Evolutionary conservation across 2,329 filamentous ascomycete species (phyloP), one percentile per base, ranked within the genome.

Genomic region (Piedraia hortae): DNA sequence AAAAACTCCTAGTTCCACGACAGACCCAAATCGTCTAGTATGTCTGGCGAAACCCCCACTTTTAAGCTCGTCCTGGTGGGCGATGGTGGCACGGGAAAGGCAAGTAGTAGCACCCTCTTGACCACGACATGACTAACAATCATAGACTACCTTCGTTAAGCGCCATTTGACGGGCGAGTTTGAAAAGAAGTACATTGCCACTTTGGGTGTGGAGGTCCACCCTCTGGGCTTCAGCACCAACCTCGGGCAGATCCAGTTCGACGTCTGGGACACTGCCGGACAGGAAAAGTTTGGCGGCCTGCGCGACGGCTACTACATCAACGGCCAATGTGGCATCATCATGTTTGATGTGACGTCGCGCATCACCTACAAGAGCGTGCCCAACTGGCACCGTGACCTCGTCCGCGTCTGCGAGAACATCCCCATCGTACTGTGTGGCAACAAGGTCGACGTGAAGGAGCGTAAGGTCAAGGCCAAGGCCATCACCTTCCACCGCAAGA

Each of bases 401-500:
- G 80, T 91, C 55, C 85, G 82, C 54, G 82, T 97, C 45, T 93
- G 82, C 60, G 82, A 97, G 65, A 89, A 85, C 61, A 85, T 97
- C 44, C 82, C 82, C 39, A 93, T 97, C 44, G 85, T 93, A 42
- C 73, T 97, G 34, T 78, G 69, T 52, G 82, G 82, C 46, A 97
- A 97, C 74, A 97, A 97, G 67, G 82, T 97, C 51, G 82, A 97
- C 45, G 85, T 97, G 35, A 97, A 97, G 73, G 85, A 97, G 67
- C 77, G 85, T 54, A 97, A 97, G 61, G 85, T 97, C 49, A 97
- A 97, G 70, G 85, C 85, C 47, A 97, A 97, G 75, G 88, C 82
- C 48, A 97, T 97, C 56, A 97, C 85, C 37, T 97, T 97, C 74
- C 85, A 97, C 66, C 77, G 85, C 57, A 97, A 97, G 75, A 97